A percentile compares a stretch with the other conserved stretches of the same genome.
Evolutionary conservation across 495 filamentous ascomycete genomes (phyloP).

Genomic region (Corynascus novoguineensis): DNA sequence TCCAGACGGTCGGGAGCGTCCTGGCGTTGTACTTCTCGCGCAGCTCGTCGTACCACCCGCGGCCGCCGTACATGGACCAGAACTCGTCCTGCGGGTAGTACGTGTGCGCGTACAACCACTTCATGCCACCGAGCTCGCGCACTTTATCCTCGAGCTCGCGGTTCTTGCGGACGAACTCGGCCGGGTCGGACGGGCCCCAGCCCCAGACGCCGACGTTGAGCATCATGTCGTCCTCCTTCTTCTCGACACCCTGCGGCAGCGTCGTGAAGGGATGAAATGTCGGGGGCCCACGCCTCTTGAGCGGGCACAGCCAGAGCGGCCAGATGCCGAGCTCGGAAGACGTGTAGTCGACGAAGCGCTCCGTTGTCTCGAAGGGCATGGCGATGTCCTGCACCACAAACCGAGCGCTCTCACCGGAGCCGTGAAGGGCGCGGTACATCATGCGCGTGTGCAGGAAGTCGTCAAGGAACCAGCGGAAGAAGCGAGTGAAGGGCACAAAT

Average conservation of each 20-base stretch:
- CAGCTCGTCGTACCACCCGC: slow-evolving; percentile 47
- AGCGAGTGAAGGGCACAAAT: slow-evolving; percentile 48
- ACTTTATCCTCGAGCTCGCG: slow-evolving; percentile 60
- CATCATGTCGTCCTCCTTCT: slow-evolving; percentile 35
- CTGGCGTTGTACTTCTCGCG: slow-evolving; percentile 47
- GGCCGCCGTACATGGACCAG: slow-evolving; percentile 49
- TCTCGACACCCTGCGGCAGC: slow-evolving; percentile 15
- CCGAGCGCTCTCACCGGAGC: slow-evolving; percentile 46
- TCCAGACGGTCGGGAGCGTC: slow-evolving; percentile 50
- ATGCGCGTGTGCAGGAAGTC: slow-evolving; percentile 60
- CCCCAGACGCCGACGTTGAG: slow-evolving; percentile 55
- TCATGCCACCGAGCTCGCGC: slow-evolving; percentile 58
- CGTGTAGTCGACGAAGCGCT: slow-evolving; percentile 50
- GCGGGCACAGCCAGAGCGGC: slow-evolving; percentile 57
- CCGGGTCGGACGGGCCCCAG: slow-evolving; percentile 38
- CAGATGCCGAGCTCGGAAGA: slow-evolving; percentile 45
- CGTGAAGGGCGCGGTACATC: slow-evolving; percentile 58
- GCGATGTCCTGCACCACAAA: slow-evolving; percentile 57
- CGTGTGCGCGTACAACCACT: slow-evolving; percentile 58
- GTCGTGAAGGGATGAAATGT: slow-evolving; percentile 47
- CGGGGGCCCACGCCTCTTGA: slow-evolving; percentile 39
- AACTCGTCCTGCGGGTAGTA: slow-evolving; percentile 54
- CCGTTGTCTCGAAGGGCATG: slow-evolving; percentile 46
- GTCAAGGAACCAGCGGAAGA: slow-evolving; percentile 55
- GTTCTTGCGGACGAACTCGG: slow-evolving; percentile 51